Conservation (phyloP, 345 rosid species). For the Pugionium dolabratum region DNA sequence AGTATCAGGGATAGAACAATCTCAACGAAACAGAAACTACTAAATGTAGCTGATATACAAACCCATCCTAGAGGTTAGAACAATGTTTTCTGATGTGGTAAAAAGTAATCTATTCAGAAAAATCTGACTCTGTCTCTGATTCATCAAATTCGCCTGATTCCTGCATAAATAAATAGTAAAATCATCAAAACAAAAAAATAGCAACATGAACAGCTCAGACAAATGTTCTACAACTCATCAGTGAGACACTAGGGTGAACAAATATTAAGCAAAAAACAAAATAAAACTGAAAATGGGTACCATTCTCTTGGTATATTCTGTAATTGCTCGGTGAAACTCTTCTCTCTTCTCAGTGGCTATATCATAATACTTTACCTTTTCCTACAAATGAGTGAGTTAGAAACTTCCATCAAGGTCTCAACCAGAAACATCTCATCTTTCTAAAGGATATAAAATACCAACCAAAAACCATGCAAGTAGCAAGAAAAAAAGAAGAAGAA, state of each 20-base stretch:
- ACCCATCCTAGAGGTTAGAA: conserved; percentile 13
- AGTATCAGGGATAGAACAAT: conserved; percentile 13
- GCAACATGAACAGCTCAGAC: conserved; percentile 20
- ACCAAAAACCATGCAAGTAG: background rate
- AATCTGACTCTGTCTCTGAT: conserved; percentile 66
- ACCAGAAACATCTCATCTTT: conserved; percentile 1
- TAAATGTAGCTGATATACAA: conserved; percentile 29
- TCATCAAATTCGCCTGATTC: conserved; percentile 66
- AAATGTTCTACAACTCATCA: conserved; percentile 1
- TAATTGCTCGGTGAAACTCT: conserved; percentile 76
- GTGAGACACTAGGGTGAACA: conserved; percentile 10
- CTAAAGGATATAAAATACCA: conserved; percentile 4
- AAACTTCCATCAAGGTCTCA: conserved; percentile 3
- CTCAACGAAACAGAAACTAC: conserved; percentile 11
- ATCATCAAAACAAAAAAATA: background rate
- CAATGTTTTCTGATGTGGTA: conserved; percentile 33
- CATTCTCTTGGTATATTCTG: conserved; percentile 69
- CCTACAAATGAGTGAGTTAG: conserved; percentile 48
- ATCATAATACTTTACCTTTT: conserved; percentile 91
- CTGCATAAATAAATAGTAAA: conserved; percentile 45
- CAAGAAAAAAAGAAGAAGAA: conserved; percentile 19
- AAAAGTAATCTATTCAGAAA: conserved; percentile 45
- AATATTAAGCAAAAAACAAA: background rate
- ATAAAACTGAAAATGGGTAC: conserved; percentile 31
- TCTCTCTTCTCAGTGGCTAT: conserved; percentile 85